Conservation (phyloP, 176 grass and related monocot species). For the Elymus sibiricus region DNA sequence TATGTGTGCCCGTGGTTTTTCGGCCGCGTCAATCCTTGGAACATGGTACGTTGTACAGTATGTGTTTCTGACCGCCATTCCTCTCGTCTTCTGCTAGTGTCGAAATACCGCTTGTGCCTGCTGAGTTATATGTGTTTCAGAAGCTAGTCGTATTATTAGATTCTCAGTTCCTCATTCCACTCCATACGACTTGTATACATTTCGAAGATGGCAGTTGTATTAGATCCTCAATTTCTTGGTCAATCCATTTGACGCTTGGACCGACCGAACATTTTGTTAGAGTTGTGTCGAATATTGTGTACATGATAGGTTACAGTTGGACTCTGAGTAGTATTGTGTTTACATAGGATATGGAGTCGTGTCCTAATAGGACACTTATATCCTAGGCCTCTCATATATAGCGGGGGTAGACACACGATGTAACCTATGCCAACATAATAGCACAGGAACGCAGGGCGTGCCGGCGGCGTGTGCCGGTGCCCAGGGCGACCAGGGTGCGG, state of each 20-base stretch:
- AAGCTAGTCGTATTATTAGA: background rate
- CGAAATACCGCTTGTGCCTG: background rate
- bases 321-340: too few species aligned
- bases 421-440: too few species aligned
- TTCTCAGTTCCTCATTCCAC: background rate
- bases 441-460: too few species aligned
- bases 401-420: too few species aligned
- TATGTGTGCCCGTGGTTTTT: background rate
- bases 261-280: background rate
- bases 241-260: background rate
- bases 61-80: background rate
- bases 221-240: background rate
- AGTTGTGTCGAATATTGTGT: too few species aligned
- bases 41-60: background rate
- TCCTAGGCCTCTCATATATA: too few species aligned
- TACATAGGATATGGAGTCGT: too few species aligned
- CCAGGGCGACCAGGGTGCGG: too few species aligned
- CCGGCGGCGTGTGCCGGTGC: too few species aligned
- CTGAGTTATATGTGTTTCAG: background rate
- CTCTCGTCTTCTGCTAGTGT: background rate
- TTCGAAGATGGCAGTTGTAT: background rate
- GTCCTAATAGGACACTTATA: too few species aligned
- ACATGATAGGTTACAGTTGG: too few species aligned
- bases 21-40: background rate
- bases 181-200: background rate